Evolutionary conservation across 2,329 filamentous ascomycete genomes (phyloP), one percentile per base, ranked within the genome.

Genomic region (Aureobasidium sp.): DNA sequence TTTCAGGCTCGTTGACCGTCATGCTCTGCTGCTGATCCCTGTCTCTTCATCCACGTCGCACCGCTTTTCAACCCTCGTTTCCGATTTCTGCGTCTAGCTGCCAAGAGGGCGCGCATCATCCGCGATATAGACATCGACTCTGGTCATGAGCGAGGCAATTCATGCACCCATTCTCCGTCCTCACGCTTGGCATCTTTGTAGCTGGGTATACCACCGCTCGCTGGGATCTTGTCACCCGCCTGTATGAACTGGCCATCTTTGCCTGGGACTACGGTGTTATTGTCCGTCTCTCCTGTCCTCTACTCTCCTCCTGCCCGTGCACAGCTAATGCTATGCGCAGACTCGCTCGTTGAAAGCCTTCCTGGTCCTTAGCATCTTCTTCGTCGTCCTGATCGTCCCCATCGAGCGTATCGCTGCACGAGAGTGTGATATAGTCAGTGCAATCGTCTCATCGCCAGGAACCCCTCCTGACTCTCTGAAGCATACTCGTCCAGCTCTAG

Each of bases 211-310:
- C 92, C 76, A 99, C 94, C 78, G 94, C 94, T 74, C 89, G 94
- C 82, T 99, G 94, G 92, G 94, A 97, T 78, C 87, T 99, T 66
- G 91, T 97, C 68, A 97, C 93, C 69, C 88, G 92, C 71, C 83
- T 97, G 70, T 96, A 97, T 87, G 93, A 99, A 78, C 86, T 99
- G 71, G 89, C 91, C 68, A 89, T 96, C 67, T 99, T 97, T 76
- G 94, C 95, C 68, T 97, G 92, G 91, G 90, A 97, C 76, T 90
- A 97, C 90, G 91, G 93, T 73, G 94, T 99, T 71, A 89, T 97
- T 74, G 91, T 96, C 79, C 34, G 67, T 50, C 32, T 10, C 15
- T 21, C 25, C 41, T 11, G 10, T 9, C 13, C 47, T 13, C 21
- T 9, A 16, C 30, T 29, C 27, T 61, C 63, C 39, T 59, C 61